A percentile compares a stretch with the other conserved stretches of the same genome.
These are phyloP conservation scores for Macrophomina pseudophaseolina DNA, from an alignment of 2,329 filamentous ascomycete species.

Conservation along the genomic window DNA sequence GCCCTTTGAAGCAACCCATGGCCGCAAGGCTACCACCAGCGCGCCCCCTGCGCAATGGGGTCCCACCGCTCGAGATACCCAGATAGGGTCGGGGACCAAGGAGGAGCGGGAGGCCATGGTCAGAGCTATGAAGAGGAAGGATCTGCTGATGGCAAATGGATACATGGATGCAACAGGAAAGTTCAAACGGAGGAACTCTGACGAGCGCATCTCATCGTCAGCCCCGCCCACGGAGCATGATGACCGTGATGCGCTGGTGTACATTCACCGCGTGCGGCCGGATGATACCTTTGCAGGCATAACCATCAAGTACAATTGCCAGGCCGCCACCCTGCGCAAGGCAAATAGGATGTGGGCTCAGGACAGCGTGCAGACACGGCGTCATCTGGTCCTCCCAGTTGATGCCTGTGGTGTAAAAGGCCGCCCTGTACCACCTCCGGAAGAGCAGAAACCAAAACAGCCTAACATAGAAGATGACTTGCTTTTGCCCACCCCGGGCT, in stretches of 20 bases:
- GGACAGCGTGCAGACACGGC: slow-evolving; percentile 84
- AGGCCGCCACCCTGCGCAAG: slow-evolving; percentile 79
- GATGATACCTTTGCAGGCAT: slow-evolving; percentile 90
- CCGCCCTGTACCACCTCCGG: slow-evolving; percentile 53
- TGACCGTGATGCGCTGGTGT: slow-evolving; percentile 79
- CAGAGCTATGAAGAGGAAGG: slow-evolving; percentile 55
- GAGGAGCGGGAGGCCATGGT: slow-evolving; percentile 54
- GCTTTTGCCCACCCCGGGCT: slow-evolving; percentile 31
- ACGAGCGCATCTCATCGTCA: slow-evolving; percentile 59
- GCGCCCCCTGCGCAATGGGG: slow-evolving; percentile 56
- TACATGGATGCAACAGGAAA: slow-evolving; percentile 52
- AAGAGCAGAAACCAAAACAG: slow-evolving; percentile 31
- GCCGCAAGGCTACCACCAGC: slow-evolving; percentile 41
- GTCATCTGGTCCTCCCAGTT: slow-evolving; percentile 81
- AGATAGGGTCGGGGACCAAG: slow-evolving; percentile 51
- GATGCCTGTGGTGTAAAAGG: slow-evolving; percentile 88
- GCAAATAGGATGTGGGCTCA: slow-evolving; percentile 95
- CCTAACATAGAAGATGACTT: slow-evolving; percentile 46
- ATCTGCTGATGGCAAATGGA: slow-evolving; percentile 51
- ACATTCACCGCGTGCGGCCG: slow-evolving; percentile 83
- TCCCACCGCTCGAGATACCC: slow-evolving; percentile 43
- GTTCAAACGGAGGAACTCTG: slow-evolving; percentile 71
- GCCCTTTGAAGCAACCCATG: slow-evolving; percentile 36
- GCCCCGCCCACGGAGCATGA: slow-evolving; percentile 62
- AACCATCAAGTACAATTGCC: slow-evolving; percentile 86